Conservation (phyloP, 2,329 filamentous ascomycete species). For the Exophiala spinifera region DNA sequence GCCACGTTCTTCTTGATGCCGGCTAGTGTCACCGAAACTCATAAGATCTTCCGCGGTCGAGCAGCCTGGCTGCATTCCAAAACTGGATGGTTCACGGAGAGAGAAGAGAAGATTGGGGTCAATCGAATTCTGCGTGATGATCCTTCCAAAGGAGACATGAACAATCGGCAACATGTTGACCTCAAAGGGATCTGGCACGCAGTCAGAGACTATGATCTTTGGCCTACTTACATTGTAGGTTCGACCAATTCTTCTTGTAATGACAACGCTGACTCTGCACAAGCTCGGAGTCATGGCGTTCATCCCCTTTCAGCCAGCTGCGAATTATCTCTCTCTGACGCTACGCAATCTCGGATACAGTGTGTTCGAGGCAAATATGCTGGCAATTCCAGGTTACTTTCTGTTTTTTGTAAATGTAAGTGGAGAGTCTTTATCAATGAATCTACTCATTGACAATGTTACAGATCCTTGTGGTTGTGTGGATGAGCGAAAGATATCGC, state of each 20-base stretch:
- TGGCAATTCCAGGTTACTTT: constrained; percentile 30
- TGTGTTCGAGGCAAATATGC: constrained; percentile 35
- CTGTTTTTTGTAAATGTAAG: constrained; percentile 48
- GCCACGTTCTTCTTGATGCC: constrained; percentile 44
- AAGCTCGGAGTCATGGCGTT: constrained; percentile 34
- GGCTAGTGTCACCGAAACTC: constrained; percentile 40
- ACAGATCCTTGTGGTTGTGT: constrained; percentile 48
- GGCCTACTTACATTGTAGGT: constrained; percentile 50
- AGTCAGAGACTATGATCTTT: constrained; percentile 53
- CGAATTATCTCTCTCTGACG: constrained; percentile 57
- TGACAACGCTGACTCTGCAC: constrained; percentile 32
- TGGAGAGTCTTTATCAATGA: no score
- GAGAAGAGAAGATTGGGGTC: constrained; percentile 65
- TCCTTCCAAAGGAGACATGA: constrained; percentile 45
- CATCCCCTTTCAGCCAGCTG: constrained; percentile 49
- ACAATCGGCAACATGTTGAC: constrained; percentile 43
- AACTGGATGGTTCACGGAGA: constrained; percentile 61
- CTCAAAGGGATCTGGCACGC: constrained; percentile 48
- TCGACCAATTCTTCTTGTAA: constrained; percentile 43
- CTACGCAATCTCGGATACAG: constrained; percentile 38
- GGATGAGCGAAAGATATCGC: constrained; percentile 52
- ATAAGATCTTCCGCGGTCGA: constrained; percentile 29
- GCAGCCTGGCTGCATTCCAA: constrained; percentile 53
- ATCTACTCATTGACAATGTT: constrained; percentile 43
- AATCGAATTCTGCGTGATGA: constrained; percentile 41